Evolutionary conservation across 495 filamentous ascomycete species (phyloP).

Genomic region (Podospora bellae-mahoneyi): DNA sequence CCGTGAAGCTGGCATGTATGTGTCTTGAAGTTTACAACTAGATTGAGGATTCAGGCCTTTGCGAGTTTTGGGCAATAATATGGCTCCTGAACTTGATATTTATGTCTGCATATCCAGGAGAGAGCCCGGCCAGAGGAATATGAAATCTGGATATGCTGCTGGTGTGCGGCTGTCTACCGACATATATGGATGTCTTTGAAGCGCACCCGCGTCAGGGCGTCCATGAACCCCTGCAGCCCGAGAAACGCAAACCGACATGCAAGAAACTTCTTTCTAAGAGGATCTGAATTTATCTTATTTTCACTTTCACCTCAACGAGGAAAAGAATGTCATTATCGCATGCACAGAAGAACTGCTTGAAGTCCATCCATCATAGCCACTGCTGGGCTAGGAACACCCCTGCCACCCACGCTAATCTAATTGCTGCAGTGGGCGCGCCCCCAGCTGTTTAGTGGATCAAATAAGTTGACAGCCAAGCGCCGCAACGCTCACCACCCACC

Average conservation of each 20-base stretch:
- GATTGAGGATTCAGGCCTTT: too few relatives aligned
- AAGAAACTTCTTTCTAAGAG: background rate
- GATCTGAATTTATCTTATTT: too few relatives aligned
- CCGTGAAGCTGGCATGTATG: too few relatives aligned
- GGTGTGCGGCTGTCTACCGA: background rate
- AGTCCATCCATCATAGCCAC: background rate
- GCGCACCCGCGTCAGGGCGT: background rate
- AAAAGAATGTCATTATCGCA: background rate
- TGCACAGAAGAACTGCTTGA: background rate
- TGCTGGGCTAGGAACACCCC: background rate
- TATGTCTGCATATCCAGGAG: too few relatives aligned
- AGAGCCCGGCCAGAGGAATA: too few relatives aligned
- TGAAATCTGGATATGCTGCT: too few relatives aligned
- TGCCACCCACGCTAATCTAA: background rate
- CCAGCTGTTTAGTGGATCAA: conserved; percentile 8
- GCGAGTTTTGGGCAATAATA: too few relatives aligned
- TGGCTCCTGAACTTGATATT: too few relatives aligned
- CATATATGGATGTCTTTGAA: background rate
- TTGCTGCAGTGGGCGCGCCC: background rate
- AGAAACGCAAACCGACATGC: background rate
- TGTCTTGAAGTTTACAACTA: too few relatives aligned
- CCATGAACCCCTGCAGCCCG: background rate
- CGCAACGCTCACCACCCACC: conserved; percentile 5
- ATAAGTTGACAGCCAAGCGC: background rate
- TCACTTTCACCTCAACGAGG: too few relatives aligned